Percentiles rank a stretch among this genome's conserved stretches.
phyloP scores from a whole-genome alignment of 2,329 filamentous ascomycete genomes.

The Thielaviopsis punctulata region DNA sequence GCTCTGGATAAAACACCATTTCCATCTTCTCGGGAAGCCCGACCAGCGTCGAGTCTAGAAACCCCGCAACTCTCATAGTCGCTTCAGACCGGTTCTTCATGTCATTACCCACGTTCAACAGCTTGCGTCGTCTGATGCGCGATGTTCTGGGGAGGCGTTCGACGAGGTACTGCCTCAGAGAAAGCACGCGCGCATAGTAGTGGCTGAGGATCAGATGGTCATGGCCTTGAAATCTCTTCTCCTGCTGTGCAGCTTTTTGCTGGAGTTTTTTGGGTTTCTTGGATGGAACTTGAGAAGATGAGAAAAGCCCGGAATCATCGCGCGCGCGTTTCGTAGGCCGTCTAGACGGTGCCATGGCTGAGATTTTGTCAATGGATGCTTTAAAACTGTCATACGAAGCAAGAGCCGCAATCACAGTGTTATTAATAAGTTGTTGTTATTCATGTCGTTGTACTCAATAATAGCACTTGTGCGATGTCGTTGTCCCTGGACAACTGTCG shows the following conservation, averaged over 20 bases:
- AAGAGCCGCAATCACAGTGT: no score
- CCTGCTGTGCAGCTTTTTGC: neutral
- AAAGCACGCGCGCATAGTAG: constrained; percentile 49
- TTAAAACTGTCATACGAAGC: neutral
- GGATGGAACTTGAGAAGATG: neutral
- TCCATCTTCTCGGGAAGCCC: neutral
- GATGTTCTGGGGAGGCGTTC: constrained; percentile 49
- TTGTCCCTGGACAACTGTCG: neutral
- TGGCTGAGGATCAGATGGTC: constrained; percentile 5
- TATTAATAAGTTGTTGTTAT: neutral
- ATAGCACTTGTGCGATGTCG: no score
- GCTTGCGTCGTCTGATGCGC: constrained; percentile 40
- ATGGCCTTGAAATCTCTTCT: neutral
- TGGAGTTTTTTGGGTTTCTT: neutral
- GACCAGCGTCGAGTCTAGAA: constrained; percentile 12
- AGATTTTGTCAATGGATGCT: neutral
- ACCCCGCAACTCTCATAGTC: constrained; percentile 10
- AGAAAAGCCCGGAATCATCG: neutral
- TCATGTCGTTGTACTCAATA: neutral
- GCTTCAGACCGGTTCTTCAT: constrained; percentile 16
- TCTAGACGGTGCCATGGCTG: neutral
- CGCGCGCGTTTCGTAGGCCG: neutral
- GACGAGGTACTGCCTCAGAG: constrained; percentile 55
- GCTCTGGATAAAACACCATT: neutral
- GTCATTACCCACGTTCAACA: constrained; percentile 28